Conservation (phyloP, 2,329 filamentous ascomycete species). For the Calonectria henricotiae region DNA sequence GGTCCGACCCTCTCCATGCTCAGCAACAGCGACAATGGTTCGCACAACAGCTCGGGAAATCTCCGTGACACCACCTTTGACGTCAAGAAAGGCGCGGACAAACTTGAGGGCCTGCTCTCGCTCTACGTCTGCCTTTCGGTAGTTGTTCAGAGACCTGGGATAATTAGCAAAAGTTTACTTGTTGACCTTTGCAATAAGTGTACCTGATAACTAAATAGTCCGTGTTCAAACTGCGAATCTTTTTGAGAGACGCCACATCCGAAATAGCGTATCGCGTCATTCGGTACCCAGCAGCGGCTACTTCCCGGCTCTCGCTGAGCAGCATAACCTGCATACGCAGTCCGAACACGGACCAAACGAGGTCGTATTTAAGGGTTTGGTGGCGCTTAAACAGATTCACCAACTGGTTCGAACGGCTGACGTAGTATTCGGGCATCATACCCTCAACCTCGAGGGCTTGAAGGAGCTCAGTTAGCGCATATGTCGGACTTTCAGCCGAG, state of each 20-base stretch:
- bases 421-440: constrained; percentile 95
- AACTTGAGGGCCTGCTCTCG: constrained; percentile 98
- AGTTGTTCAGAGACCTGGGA: constrained; percentile 86
- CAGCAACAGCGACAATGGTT: constrained; percentile 91
- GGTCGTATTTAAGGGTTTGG: constrained; percentile 94
- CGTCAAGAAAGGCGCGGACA: constrained; percentile 93
- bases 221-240: constrained; percentile 89
- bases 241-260: constrained; percentile 89
- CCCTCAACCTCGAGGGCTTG: constrained; percentile 91
- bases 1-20: constrained; percentile 88
- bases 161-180: constrained; percentile 35
- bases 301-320: constrained; percentile 94
- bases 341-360: constrained; percentile 97
- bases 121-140: constrained; percentile 96
- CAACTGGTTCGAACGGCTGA: constrained; percentile 90
- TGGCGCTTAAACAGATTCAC: constrained; percentile 98
- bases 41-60: constrained; percentile 90
- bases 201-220: constrained; percentile 87
- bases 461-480: constrained; percentile 89
- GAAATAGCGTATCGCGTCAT: constrained; percentile 96
- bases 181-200: not conserved
- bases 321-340: constrained; percentile 96
- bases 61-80: constrained; percentile 92
- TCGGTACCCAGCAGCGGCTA: constrained; percentile 94
- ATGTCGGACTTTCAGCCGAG: constrained; percentile 88